Conservation (phyloP, 2,329 filamentous ascomycete species). For the Sporothrix globosa region DNA sequence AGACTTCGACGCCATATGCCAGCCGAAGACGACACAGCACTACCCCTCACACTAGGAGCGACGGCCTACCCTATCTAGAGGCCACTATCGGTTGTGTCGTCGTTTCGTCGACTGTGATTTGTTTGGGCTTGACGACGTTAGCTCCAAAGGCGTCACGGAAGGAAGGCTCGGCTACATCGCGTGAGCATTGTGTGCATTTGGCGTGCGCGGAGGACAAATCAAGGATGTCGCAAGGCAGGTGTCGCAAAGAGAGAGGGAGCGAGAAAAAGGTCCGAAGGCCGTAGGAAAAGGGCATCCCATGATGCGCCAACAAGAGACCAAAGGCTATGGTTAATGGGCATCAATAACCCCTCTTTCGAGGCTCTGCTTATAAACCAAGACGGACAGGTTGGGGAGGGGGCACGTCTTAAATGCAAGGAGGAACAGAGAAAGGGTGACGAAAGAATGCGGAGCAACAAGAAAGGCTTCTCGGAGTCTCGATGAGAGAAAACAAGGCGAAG, state of each 20-base stretch:
- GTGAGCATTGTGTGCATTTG: not conserved
- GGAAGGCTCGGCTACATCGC: conserved; percentile 16
- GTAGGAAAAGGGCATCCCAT: not conserved
- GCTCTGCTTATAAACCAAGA: conserved; percentile 20
- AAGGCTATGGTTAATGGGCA: not conserved
- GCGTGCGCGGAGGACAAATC: not conserved
- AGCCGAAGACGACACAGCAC: conserved; percentile 5
- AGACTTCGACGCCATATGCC: conserved; percentile 20
- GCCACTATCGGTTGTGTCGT: not conserved
- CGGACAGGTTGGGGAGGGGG: not conserved
- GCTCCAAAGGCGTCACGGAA: conserved; percentile 14
- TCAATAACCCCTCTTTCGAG: not conserved
- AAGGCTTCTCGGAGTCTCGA: not conserved
- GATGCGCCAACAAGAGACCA: not conserved
- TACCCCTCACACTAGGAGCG: conserved; percentile 9
- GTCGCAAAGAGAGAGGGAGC: not conserved
- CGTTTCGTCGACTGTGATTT: conserved; percentile 6
- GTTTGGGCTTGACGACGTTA: not conserved
- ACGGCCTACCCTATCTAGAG: not conserved
- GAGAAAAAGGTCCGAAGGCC: not conserved
- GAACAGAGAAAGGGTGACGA: not conserved
- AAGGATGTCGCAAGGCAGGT: not conserved
- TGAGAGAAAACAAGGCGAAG: not conserved
- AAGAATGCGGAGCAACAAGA: not conserved
- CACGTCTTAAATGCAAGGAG: not conserved